Base-by-base conservation (phyloP, 2,329 filamentous ascomycete genomes). In the Myriosclerotinia duriaeana region DNA sequence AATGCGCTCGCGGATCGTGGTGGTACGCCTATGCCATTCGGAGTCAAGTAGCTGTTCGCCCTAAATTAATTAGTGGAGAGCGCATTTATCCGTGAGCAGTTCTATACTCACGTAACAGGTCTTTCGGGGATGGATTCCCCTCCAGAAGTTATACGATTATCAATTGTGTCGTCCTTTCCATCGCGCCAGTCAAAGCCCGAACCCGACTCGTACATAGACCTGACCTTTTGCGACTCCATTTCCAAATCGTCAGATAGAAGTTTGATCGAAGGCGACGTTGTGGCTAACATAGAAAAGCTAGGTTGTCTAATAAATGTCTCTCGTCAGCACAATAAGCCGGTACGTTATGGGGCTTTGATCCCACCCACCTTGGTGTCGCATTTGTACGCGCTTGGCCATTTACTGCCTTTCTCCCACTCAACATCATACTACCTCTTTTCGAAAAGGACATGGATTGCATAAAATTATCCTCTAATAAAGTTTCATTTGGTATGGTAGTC, bases 371-470 rank as follows among this genome's bases (percentile, higher is more conserved):
- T 67, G 70, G 66, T n/a, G 69, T 69, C 30, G 53, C 70, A 68
- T 71, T 67, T 55, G 46, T 53, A 11, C 74, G 67, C 50, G 66
- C 68, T 52, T 74, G 73, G 2, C 64, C 67, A 68, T 73, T 71
- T 2, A 72, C 68, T 36, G 69, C 73, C 60, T 75, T 77, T 74
- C 82, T 82, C 64, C 80, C 82, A 69, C 83, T 81, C 74, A 87
- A 81, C 81, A 89, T 85, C 72, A 89, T 79, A 77, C 86, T 88
- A 70, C 86, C 86, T 71, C 86, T 81, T 69, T 87, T 86, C 66
- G 86, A 87, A 74, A 89, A 89, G 70, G 81, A 81, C 70, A 89
- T 77, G 66, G 80, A 79, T 70, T 78, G 80, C 73, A 88, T 76
- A 74, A 85, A 84, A 72, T 83, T 84, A 78, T 87, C 83, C 69